Evolutionary conservation across 805 yeast species (phyloP).

Genomic region (Starmerella potacharoeniae): DNA sequence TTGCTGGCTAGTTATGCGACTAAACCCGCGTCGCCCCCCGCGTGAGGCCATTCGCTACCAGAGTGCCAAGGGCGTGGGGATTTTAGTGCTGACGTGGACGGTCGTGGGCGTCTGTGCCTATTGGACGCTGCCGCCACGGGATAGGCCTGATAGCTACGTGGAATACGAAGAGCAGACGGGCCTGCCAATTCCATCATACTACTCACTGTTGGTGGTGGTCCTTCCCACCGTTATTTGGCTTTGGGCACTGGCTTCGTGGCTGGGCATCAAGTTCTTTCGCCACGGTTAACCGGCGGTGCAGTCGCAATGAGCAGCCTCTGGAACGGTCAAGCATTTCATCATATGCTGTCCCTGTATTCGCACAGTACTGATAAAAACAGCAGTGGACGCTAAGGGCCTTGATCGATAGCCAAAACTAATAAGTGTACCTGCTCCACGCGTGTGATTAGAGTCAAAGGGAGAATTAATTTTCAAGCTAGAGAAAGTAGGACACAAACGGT

Average conservation of each 20-base stretch:
- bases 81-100: conserved; percentile 14
- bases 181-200: conserved; percentile 33
- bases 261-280: conserved; percentile 66
- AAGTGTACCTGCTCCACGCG: too few species aligned
- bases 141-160: conserved; percentile 5
- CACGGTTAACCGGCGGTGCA: conserved; percentile 39
- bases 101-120: conserved; percentile 5
- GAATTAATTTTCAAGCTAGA: too few species aligned
- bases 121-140: not conserved
- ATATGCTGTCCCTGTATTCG: too few species aligned
- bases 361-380: too few species aligned
- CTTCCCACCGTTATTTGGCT: conserved; percentile 39
- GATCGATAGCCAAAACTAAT: too few species aligned
- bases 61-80: conserved; percentile 7
- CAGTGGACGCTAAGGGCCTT: too few species aligned
- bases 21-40: conserved; percentile 20
- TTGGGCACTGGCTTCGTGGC: conserved; percentile 70
- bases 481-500: too few species aligned
- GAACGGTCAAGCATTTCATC: too few species aligned
- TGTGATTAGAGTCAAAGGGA: too few species aligned
- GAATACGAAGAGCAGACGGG: conserved; percentile 26
- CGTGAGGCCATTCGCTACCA: conserved; percentile 7
- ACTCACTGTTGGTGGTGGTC: conserved; percentile 29
- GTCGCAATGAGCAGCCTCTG: too few species aligned
- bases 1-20: conserved; percentile 8